Percentiles rank a stretch among this genome's conserved stretches.
These are phyloP conservation scores for Taphrina deformans DNA, from an alignment of 1,139 yeast genomes.

Conservation along the genomic window DNA sequence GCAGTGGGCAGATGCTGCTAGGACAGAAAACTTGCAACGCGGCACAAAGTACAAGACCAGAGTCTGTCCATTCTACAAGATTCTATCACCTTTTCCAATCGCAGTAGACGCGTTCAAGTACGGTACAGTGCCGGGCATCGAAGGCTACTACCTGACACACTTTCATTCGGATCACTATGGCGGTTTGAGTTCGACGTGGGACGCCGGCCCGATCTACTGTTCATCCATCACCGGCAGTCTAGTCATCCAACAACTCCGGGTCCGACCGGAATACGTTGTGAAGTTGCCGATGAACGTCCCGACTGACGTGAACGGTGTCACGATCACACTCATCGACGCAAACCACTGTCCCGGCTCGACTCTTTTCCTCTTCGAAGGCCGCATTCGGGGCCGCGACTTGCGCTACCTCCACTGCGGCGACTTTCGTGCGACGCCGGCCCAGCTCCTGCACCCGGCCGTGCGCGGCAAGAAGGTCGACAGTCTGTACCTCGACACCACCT, in stretches of 20 bases:
- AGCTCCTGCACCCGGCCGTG: slow-evolving; percentile 39
- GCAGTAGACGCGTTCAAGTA: slow-evolving; percentile 49
- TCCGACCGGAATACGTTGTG: slow-evolving; percentile 56
- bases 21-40: slow-evolving; percentile 17
- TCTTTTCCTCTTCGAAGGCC: slow-evolving; percentile 67
- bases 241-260: slow-evolving; percentile 56
- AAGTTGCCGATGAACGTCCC: slow-evolving; percentile 52
- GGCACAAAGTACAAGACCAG: slow-evolving; percentile 34
- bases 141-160: slow-evolving; percentile 56
- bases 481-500: slow-evolving; percentile 84
- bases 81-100: slow-evolving; percentile 38
- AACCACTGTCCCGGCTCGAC: slow-evolving; percentile 97
- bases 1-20: slow-evolving; percentile 34
- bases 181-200: slow-evolving; percentile 78
- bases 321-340: slow-evolving; percentile 71
- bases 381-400: slow-evolving; percentile 44
- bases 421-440: slow-evolving; percentile 63
- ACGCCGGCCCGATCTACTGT: slow-evolving; percentile 65
- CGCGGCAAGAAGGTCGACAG: slow-evolving; percentile 51
- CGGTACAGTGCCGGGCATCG: slow-evolving; percentile 46
- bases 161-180: slow-evolving; percentile 94
- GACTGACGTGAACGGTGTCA: slow-evolving; percentile 50
- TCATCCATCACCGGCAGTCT: slow-evolving; percentile 66
- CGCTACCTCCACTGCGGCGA: slow-evolving; percentile 80
- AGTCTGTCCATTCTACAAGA: slow-evolving; percentile 47